These are phyloP conservation scores for Vigna hirtella DNA, from an alignment of 306 rosid species.

Conservation along the genomic window DNA sequence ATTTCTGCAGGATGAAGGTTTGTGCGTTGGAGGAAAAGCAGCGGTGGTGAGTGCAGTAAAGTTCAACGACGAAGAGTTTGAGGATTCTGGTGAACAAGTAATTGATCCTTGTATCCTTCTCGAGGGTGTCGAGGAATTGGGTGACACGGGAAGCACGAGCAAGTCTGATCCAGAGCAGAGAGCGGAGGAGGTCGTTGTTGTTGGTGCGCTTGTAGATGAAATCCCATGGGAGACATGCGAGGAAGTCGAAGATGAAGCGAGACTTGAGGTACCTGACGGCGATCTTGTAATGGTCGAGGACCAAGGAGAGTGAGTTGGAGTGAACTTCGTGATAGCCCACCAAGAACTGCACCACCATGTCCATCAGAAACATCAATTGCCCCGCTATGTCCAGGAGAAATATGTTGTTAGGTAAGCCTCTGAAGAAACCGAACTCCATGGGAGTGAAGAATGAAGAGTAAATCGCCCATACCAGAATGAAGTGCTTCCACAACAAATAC, in stretches of 20 bases:
- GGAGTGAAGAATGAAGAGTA: conserved; percentile 83
- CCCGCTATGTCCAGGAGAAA: conserved; percentile 74
- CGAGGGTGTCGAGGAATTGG: conserved; percentile 59
- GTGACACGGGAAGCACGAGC: conserved; percentile 59
- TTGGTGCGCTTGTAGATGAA: conserved; percentile 66
- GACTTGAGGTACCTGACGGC: conserved; percentile 66
- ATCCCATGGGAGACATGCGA: conserved; percentile 74
- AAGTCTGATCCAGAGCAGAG: conserved; percentile 66
- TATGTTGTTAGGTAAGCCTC: conserved; percentile 64
- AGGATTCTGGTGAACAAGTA: conserved; percentile 60
- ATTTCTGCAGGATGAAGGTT: too few species aligned
- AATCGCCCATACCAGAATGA: conserved; percentile 70
- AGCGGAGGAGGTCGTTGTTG: conserved; percentile 56
- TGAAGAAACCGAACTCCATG: conserved; percentile 73
- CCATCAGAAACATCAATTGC: conserved; percentile 65
- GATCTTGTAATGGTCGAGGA: conserved; percentile 51
- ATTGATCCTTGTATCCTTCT: conserved; percentile 64
- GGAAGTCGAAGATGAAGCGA: conserved; percentile 60
- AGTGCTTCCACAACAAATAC: conserved; percentile 65
- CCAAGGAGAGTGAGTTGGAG: conserved; percentile 45
- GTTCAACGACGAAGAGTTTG: conserved; percentile 69
- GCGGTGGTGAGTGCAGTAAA: conserved; percentile 74
- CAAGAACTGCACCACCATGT: conserved; percentile 59
- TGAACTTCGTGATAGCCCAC: conserved; percentile 52
- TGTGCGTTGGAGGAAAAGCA: too few species aligned